A percentile compares a stretch with the other conserved stretches of the same genome.
Evolutionary conservation across 2,329 filamentous ascomycete species (phyloP).

Genomic region (Coleophoma cylindrospora): DNA sequence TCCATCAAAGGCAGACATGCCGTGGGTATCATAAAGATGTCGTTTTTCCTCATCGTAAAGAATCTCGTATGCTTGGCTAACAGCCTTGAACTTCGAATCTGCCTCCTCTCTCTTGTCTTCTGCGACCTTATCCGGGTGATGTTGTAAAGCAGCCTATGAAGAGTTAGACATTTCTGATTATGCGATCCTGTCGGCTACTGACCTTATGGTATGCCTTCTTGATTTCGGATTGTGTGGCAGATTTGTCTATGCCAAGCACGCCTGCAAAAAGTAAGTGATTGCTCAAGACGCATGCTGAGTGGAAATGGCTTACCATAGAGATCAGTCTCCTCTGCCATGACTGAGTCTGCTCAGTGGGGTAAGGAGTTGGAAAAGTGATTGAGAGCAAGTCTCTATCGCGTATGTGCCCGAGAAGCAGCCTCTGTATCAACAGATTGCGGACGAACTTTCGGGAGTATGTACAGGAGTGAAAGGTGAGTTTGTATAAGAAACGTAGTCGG

Average conservation of each 20-base stretch:
- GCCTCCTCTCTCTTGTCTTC: conserved; percentile 80
- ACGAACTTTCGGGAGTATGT: too few relatives aligned
- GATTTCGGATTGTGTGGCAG: conserved; percentile 73
- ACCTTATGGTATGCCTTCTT: conserved; percentile 97
- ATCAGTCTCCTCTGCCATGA: conserved; percentile 40
- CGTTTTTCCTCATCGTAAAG: conserved; percentile 94
- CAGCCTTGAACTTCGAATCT: conserved; percentile 87
- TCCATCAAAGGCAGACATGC: conserved; percentile 91
- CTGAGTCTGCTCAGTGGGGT: conserved; percentile 4
- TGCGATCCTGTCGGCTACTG: conserved; percentile 12
- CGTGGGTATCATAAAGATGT: conserved; percentile 84
- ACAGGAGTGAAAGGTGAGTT: neutral
- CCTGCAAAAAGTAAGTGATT: conserved; percentile 45
- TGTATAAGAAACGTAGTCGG: neutral
- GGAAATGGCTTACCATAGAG: conserved; percentile 49
- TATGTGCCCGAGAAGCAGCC: too few relatives aligned
- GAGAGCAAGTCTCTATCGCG: too few relatives aligned
- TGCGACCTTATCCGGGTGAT: conserved; percentile 93
- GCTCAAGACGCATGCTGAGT: neutral
- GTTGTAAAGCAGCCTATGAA: conserved; percentile 70
- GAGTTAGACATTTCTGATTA: conserved; percentile 4
- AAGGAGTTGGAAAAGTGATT: neutral
- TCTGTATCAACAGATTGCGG: too few relatives aligned
- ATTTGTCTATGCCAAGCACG: conserved; percentile 70
- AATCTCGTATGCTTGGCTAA: conserved; percentile 95